Conservation (phyloP, 371 early-diverging fungal species). For the Cladochytrium tenue region DNA sequence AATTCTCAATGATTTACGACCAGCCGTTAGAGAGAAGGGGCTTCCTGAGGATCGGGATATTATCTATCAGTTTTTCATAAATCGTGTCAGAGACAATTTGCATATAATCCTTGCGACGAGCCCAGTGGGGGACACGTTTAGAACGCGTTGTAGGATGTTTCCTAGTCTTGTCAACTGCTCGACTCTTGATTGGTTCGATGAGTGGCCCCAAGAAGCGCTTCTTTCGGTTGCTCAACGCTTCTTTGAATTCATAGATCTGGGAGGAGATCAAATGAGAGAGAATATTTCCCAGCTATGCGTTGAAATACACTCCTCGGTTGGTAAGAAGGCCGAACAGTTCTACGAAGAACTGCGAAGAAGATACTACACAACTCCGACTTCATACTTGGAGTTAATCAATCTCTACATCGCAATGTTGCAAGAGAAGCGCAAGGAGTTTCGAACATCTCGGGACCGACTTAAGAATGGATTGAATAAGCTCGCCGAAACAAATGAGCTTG, state of each 20-base stretch:
- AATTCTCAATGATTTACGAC: constrained; percentile 52
- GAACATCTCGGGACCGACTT: constrained; percentile 45
- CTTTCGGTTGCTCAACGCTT: constrained; percentile 53
- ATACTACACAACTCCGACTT: constrained; percentile 61
- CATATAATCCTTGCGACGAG: constrained; percentile 60
- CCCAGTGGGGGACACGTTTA: constrained; percentile 59
- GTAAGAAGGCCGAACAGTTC: constrained; percentile 45
- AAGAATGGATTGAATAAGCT: constrained; percentile 54
- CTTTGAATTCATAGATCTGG: constrained; percentile 57
- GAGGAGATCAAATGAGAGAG: constrained; percentile 50
- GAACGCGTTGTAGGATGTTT: constrained; percentile 60
- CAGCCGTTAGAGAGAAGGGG: constrained; percentile 49
- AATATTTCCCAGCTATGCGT: constrained; percentile 57
- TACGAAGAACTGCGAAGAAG: constrained; percentile 52
- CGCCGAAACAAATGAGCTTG: constrained; percentile 54
- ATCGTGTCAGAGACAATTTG: constrained; percentile 56
- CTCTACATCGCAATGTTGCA: constrained; percentile 55
- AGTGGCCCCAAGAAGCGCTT: constrained; percentile 59
- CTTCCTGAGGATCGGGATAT: constrained; percentile 57
- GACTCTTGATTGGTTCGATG: constrained; percentile 64
- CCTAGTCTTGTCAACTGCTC: constrained; percentile 63
- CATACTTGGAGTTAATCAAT: constrained; percentile 60
- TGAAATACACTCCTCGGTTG: constrained; percentile 55
- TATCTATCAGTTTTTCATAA: constrained; percentile 59
- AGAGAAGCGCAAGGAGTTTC: constrained; percentile 57